Base-by-base conservation (phyloP, 108 stramenopile genomes). In the Cyclotella cryptica region DNA sequence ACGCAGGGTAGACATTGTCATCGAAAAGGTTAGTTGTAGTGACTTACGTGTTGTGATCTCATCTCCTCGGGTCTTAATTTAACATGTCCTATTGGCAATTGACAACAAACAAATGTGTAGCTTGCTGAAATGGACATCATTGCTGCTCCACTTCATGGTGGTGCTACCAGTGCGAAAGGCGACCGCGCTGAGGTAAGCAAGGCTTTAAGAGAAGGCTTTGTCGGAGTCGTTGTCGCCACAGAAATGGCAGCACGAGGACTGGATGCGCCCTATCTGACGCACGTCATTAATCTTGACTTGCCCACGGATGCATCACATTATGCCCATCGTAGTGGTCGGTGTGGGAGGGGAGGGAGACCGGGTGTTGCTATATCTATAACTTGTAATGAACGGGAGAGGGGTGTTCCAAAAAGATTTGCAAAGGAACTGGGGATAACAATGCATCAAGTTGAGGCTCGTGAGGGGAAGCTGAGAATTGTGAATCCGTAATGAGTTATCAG, bases 281-380 rank as follows among this genome's bases (percentile, higher is more conserved):
- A 96, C 72, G 93, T 93, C 14, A 88, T 96, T 30, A 96, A 96
- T 77, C 55, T 93, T 45, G 95, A 96, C 81, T 81, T 96, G 52
- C 95, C 95, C n/a, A 96, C 92, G 12, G 92, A 93, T 83, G 85
- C 93, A 46, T 91, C 90, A 22, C 95, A 96, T 62, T 96, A 93
- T 71, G 92, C 91, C 41, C 95, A 96, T 73, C 85, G 95, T 53
- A 86, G 90, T 22, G 95, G 95, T 15, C 74, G 95, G 30, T 93
- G 92, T 73, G 95, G 95, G 53, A 84, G 95, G 41, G 95, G 95
- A 49, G 95, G 95, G 29, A 80, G 92, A 27, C 95, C 95, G 6
- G 95, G 95, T 53, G 93, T 96, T 27, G 92, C 93, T 10, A 86
- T 96, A 55, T 92, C 92, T 54, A 71, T 96, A 64, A 91, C 95